These are phyloP conservation scores for Syzygium oleosum DNA, from an alignment of 345 rosid species.

Conservation along the genomic window DNA sequence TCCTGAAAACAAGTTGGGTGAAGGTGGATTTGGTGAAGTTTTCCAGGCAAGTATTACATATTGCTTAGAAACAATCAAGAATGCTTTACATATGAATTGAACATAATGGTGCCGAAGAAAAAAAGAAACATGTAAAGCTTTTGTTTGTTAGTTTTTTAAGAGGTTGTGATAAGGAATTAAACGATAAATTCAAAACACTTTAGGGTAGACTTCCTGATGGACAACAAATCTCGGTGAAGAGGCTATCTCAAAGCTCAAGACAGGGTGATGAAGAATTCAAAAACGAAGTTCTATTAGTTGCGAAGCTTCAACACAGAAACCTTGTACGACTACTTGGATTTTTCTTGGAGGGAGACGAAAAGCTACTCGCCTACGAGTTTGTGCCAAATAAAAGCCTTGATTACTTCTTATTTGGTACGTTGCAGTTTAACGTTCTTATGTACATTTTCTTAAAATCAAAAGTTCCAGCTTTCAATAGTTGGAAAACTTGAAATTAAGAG, in stretches of 20 bases:
- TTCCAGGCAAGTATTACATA: conserved; percentile 24
- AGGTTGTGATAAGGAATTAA: not conserved
- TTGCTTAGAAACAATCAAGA: not conserved
- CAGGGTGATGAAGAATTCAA: conserved; percentile 30
- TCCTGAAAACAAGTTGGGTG: conserved; percentile 43
- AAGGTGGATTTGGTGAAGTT: conserved; percentile 71
- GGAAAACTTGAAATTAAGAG: not conserved
- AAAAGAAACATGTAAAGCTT: not conserved
- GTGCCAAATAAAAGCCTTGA: not conserved
- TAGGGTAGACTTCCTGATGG: conserved; percentile 39
- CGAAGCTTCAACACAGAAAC: not conserved
- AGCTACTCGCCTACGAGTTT: not conserved
- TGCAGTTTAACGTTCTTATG: not conserved
- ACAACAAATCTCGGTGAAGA: conserved; percentile 38
- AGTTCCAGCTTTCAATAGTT: not conserved
- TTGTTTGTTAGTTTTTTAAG: not conserved
- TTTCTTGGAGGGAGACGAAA: not conserved
- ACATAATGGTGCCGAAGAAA: not conserved
- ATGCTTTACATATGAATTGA: not conserved
- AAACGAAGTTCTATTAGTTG: not conserved
- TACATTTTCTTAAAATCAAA: not conserved
- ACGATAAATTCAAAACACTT: not conserved
- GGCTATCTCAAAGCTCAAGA: conserved; percentile 21
- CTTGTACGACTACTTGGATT: not conserved
- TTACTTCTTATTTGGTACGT: not conserved